Conservation (phyloP, 2,329 filamentous ascomycete species). For the Verticillium zaregamsianum region DNA sequence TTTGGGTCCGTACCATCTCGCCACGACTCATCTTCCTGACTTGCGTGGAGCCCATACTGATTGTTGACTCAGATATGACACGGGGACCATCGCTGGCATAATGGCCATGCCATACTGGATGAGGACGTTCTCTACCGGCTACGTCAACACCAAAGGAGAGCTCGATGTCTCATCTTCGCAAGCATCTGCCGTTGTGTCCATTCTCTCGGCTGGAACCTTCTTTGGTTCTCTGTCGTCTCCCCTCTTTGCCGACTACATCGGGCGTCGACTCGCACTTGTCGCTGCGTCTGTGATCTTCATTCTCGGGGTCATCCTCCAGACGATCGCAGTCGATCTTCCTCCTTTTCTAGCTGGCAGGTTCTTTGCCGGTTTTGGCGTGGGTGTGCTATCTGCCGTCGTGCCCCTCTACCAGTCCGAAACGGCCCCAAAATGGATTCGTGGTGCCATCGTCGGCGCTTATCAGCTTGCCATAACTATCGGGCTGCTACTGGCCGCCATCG, state of each 20-base stretch:
- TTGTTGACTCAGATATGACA: constrained; percentile 39
- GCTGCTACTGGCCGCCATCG: constrained; percentile 60
- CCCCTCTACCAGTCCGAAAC: constrained; percentile 71
- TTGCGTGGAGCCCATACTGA: neutral
- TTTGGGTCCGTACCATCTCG: constrained; percentile 33
- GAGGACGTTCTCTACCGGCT: constrained; percentile 49
- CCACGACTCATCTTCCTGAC: neutral
- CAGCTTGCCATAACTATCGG: constrained; percentile 69
- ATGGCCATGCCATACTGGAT: constrained; percentile 53
- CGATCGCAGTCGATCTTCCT: constrained; percentile 53
- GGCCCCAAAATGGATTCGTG: constrained; percentile 69
- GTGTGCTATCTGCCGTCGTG: constrained; percentile 66
- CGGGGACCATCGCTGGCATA: constrained; percentile 55
- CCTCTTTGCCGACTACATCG: constrained; percentile 60
- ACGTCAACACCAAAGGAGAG: constrained; percentile 35
- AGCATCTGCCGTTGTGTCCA: constrained; percentile 65
- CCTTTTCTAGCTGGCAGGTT: constrained; percentile 68
- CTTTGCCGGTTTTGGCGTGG: constrained; percentile 70
- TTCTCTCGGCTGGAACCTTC: constrained; percentile 73
- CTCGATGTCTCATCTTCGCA: constrained; percentile 47
- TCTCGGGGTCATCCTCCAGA: constrained; percentile 64
- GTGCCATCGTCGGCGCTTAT: constrained; percentile 65
- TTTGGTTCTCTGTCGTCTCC: constrained; percentile 64
- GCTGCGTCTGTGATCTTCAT: constrained; percentile 59
- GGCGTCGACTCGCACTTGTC: constrained; percentile 62